These are phyloP conservation scores for Cyberlindnera mississippiensis DNA, from an alignment of 805 yeast genomes.

Conservation along the genomic window DNA sequence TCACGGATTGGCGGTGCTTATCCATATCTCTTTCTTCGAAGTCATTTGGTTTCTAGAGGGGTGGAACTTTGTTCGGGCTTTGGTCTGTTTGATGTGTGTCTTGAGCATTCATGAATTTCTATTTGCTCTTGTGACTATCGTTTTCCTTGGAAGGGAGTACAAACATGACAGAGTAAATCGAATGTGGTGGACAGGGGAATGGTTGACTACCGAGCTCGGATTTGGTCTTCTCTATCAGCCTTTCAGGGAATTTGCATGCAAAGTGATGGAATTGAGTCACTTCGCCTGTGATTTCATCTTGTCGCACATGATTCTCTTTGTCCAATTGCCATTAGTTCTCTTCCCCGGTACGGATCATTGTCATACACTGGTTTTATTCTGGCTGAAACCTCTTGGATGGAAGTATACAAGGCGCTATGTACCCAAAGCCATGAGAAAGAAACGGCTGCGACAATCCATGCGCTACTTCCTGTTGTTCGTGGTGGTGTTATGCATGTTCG, in stretches of 20 bases:
- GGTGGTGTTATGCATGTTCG: slow-evolving; percentile 35
- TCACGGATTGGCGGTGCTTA: slow-evolving; percentile 49
- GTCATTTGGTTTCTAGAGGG: slow-evolving; percentile 64
- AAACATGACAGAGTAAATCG: slow-evolving; percentile 54
- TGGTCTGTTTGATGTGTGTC: slow-evolving; percentile 57
- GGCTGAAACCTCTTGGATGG: slow-evolving; percentile 54
- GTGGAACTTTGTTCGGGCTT: slow-evolving; percentile 56
- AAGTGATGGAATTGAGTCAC: slow-evolving; percentile 60
- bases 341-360: slow-evolving; percentile 61
- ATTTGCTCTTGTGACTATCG: slow-evolving; percentile 45
- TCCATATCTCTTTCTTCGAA: slow-evolving; percentile 55
- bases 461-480: slow-evolving; percentile 47
- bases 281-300: slow-evolving; percentile 62
- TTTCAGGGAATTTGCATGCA: slow-evolving; percentile 57
- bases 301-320: slow-evolving; percentile 53
- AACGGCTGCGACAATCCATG: slow-evolving; percentile 38
- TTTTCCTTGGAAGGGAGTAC: slow-evolving; percentile 58
- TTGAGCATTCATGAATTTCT: slow-evolving; percentile 55
- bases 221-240: slow-evolving; percentile 62
- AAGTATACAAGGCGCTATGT: slow-evolving; percentile 30
- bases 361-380: slow-evolving; percentile 64
- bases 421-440: slow-evolving; percentile 26
- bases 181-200: slow-evolving; percentile 80
- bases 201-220: slow-evolving; percentile 62
- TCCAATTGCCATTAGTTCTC: slow-evolving; percentile 57